Evolutionary conservation across 495 filamentous ascomycete genomes (phyloP).

Genomic region (Penicillium canescens): DNA sequence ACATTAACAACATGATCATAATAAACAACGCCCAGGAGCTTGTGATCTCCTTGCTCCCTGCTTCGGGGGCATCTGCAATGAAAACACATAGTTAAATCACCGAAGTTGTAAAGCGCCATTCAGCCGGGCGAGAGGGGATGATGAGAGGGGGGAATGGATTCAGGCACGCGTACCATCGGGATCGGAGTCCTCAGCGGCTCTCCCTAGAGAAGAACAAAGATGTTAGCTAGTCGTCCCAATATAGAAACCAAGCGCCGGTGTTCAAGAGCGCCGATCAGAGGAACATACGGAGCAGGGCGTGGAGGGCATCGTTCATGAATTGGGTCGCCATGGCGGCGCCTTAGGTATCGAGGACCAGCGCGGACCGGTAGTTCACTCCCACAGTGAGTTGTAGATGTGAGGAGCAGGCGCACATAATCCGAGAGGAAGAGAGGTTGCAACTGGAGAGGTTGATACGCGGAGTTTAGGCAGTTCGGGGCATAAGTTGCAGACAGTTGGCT

Average conservation of each 20-base stretch:
- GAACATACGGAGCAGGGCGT: constrained; percentile 43
- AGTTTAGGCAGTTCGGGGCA: constrained; percentile 5
- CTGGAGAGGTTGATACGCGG: constrained; percentile 6
- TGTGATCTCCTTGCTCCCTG: constrained; percentile 83
- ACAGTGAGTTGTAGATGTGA: constrained; percentile 29
- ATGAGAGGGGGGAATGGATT: constrained; percentile 8
- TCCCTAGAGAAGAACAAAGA: constrained; percentile 21
- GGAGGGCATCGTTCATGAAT: constrained; percentile 37
- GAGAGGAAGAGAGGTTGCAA: constrained; percentile 1
- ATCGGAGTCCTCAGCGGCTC: constrained; percentile 44
- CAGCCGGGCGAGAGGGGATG: not conserved
- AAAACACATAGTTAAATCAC: constrained; percentile 21
- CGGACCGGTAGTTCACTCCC: constrained; percentile 34
- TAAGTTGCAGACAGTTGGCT: constrained; percentile 23
- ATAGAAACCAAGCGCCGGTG: not conserved
- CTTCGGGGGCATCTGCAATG: constrained; percentile 53
- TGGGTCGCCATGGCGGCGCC: constrained; percentile 38
- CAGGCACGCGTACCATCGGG: constrained; percentile 49
- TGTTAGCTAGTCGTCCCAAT: constrained; percentile 16
- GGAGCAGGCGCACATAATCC: constrained; percentile 40
- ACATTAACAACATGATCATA: constrained; percentile 86
- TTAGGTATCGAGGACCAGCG: constrained; percentile 27
- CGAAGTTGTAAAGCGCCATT: not conserved
- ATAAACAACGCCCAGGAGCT: constrained; percentile 98
- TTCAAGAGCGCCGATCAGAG: not conserved